Evolutionary conservation across 345 rosid genomes (phyloP), one percentile per base, ranked within the genome.

Genomic region (Citrus cavaleriei): DNA sequence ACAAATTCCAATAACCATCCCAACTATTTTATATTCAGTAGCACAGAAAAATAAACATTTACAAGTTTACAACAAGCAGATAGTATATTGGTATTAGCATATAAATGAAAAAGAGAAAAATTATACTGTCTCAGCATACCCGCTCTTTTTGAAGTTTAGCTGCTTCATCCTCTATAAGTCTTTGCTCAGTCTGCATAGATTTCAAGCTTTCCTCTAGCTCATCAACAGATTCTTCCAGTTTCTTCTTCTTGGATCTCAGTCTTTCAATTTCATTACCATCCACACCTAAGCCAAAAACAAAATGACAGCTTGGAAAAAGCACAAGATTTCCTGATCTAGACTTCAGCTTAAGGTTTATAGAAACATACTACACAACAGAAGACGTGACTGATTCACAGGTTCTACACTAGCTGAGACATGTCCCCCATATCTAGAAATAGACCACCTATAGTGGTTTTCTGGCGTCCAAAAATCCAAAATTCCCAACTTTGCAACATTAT

Each of bases 391-490:
- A 74, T 59, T 42, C 75, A 95, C 95, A 64, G 97, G 84, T 69
- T 92, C 97, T 69, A 95, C 93, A 70, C 83, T 88, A 65, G 86
- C 98, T 51, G 99, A 93, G 54, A 84, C 57, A 79, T 91, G 95
- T 51, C 88, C 93, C 54, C 93, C 97, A 81, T 95, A 95, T 90
- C 99, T 89, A 70, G 99, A 95, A 74, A 81, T 70, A 76, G 92
- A 84, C 99, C 99, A 95, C 30, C 90, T 82, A 77, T 93, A 95
- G 83, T 95, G 98, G 88, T 87, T 92, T 74, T 92, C 96, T 12
- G 97, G 98, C 49, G 99, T 93, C 98, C 98, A 95, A 82, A 93
- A 91, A 87, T 95, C 98, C 21, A 68, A 81, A 70, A 95, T 68
- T 59, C 91, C 89, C 88, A 91, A 77, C 74, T 82, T 88, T 32